Conservation (phyloP, 768 basidiomycete genomes). For the Mycena filopes region DNA sequence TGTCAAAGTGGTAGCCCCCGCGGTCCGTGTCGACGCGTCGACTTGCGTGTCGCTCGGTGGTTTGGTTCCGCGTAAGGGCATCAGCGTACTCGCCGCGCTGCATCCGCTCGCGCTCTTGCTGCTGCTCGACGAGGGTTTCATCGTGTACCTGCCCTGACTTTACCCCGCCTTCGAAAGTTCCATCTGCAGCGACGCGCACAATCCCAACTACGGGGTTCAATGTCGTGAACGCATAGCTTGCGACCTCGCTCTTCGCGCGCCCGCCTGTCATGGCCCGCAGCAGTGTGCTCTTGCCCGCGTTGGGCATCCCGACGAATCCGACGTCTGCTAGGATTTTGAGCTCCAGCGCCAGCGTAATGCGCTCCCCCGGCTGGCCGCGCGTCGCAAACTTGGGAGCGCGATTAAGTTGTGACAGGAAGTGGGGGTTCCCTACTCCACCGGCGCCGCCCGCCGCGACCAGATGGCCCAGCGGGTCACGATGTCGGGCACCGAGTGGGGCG, state of each 20-base stretch:
- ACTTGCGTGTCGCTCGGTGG: constrained; percentile 20
- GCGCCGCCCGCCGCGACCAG: constrained; percentile 80
- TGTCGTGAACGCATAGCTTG: constrained; percentile 94
- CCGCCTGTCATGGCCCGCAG: constrained; percentile 90
- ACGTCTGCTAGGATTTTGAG: constrained; percentile 95
- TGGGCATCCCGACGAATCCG: constrained; percentile 97
- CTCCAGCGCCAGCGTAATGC: constrained; percentile 86
- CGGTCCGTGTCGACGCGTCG: constrained; percentile 34
- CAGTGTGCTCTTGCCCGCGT: constrained; percentile 93
- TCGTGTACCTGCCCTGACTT: constrained; percentile 65
- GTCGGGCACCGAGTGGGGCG: constrained; percentile 72
- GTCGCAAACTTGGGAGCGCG: constrained; percentile 91
- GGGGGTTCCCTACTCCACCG: constrained; percentile 91
- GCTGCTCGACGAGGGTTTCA: constrained; percentile 70
- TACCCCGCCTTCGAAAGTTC: constrained; percentile 74
- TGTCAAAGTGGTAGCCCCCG: constrained; percentile 65
- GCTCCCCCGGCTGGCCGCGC: constrained; percentile 78
- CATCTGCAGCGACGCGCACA: constrained; percentile 84
- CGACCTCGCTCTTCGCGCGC: constrained; percentile 85
- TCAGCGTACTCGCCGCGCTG: constrained; percentile 63
- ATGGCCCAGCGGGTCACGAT: constrained; percentile 64
- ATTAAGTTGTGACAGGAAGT: constrained; percentile 74
- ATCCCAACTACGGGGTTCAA: constrained; percentile 94
- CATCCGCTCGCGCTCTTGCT: constrained; percentile 55
- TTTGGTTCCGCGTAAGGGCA: constrained; percentile 63